Evolutionary conservation across 2,329 filamentous ascomycete species (phyloP).

Genomic region (Aspergillus niger): DNA sequence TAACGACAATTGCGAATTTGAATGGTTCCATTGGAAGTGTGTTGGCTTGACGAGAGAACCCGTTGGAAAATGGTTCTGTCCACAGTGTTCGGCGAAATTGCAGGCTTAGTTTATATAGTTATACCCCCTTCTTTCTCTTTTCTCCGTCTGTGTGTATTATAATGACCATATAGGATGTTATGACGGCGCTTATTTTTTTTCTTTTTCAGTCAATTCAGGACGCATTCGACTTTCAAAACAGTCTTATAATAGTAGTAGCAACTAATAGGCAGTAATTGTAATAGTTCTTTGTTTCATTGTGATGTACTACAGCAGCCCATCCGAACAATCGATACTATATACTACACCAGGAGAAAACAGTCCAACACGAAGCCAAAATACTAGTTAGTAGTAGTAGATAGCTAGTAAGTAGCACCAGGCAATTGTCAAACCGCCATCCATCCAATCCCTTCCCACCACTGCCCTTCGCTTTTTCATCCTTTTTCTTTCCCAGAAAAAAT

Average conservation of each 20-base stretch:
- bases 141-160: background rate
- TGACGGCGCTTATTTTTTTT: background rate
- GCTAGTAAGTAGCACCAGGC: background rate
- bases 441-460: background rate
- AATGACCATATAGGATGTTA: background rate
- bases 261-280: background rate
- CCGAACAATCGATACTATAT: background rate
- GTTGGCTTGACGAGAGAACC: conserved; percentile 64
- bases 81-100: conserved; percentile 50
- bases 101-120: conserved; percentile 31
- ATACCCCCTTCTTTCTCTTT: background rate
- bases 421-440: background rate
- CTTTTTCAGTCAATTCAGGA: background rate
- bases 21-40: conserved; percentile 70
- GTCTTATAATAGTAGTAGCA: background rate
- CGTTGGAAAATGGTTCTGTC: conserved; percentile 59
- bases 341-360: background rate
- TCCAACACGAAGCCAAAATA: background rate
- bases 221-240: background rate
- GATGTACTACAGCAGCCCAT: background rate
- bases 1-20: conserved; percentile 63
- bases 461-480: background rate
- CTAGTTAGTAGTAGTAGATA: background rate
- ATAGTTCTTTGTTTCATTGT: background rate
- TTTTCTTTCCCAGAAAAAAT: background rate